phyloP scores from a whole-genome alignment of 2,329 filamentous ascomycete genomes.

The Bertia moriformis region DNA sequence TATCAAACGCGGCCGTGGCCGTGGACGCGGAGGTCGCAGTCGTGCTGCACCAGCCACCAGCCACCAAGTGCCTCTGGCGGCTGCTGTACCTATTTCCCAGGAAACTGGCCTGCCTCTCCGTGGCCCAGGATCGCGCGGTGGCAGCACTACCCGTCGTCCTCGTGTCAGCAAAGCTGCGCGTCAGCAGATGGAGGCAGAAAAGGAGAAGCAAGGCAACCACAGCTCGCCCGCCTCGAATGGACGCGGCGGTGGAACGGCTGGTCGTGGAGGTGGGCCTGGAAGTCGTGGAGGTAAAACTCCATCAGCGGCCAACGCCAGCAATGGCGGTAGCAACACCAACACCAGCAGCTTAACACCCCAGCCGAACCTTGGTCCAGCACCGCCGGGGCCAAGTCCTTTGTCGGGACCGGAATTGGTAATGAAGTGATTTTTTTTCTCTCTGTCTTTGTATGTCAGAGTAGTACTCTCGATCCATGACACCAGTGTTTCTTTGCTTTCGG shows the following conservation, averaged over 20 bases:
- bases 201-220: neutral
- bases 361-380: neutral
- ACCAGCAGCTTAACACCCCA: neutral
- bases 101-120: neutral
- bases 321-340: no score
- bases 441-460: no score
- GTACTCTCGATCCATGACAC: neutral
- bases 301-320: no score
- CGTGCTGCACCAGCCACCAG: constrained; percentile 11
- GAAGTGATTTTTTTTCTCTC: neutral
- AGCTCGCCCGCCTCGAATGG: neutral
- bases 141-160: neutral
- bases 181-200: neutral
- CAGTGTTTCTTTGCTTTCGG: neutral
- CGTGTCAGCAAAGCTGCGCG: neutral
- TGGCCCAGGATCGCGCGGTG: neutral
- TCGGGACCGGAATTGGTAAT: neutral
- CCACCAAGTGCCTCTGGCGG: neutral
- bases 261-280: neutral
- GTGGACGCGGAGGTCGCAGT: constrained; percentile 22
- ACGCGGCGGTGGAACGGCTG: neutral
- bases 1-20: constrained; percentile 23
- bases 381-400: neutral
- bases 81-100: constrained; percentile 1
- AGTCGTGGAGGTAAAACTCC: neutral